phyloP scores from a whole-genome alignment of 2,329 filamentous ascomycete species.

The Colletotrichum chlorophyti region DNA sequence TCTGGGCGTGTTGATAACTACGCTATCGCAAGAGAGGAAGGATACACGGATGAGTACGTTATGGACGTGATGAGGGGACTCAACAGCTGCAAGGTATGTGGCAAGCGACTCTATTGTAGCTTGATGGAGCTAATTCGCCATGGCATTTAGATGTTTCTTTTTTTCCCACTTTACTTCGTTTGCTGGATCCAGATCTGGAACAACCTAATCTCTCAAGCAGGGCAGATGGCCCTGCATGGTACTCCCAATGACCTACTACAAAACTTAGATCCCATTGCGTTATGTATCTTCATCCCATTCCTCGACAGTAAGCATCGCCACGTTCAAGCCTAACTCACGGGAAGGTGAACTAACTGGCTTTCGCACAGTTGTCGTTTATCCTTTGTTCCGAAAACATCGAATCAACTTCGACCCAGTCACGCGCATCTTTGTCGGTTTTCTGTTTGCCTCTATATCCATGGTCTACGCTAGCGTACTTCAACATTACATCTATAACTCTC shows the following conservation, averaged over 20 bases:
- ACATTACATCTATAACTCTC: conserved; percentile 31
- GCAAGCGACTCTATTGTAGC: background rate
- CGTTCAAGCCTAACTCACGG: background rate
- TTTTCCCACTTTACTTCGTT: conserved; percentile 47
- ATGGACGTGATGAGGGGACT: conserved; percentile 32
- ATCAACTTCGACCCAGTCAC: conserved; percentile 32
- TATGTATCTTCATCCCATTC: conserved; percentile 37
- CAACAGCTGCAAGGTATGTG: conserved; percentile 34
- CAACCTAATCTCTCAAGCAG: conserved; percentile 39
- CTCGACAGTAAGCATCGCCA: conserved; percentile 30
- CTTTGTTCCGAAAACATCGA: conserved; percentile 30
- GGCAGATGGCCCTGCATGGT: conserved; percentile 31
- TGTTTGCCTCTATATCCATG: conserved; percentile 34
- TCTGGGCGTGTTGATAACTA: conserved; percentile 31
- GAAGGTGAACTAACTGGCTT: background rate
- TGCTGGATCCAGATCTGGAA: conserved; percentile 39
- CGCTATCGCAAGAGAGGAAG: conserved; percentile 29
- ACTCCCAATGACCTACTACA: conserved; percentile 38
- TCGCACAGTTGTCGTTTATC: conserved; percentile 28
- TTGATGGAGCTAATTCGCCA: background rate
- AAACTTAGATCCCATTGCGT: conserved; percentile 36
- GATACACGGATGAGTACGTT: conserved; percentile 35
- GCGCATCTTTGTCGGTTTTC: conserved; percentile 32
- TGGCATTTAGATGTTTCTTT: conserved; percentile 26
- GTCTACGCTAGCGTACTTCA: conserved; percentile 32